Conservation (phyloP, 1,284 basidiomycete genomes). For the Puccinia horiana region DNA sequence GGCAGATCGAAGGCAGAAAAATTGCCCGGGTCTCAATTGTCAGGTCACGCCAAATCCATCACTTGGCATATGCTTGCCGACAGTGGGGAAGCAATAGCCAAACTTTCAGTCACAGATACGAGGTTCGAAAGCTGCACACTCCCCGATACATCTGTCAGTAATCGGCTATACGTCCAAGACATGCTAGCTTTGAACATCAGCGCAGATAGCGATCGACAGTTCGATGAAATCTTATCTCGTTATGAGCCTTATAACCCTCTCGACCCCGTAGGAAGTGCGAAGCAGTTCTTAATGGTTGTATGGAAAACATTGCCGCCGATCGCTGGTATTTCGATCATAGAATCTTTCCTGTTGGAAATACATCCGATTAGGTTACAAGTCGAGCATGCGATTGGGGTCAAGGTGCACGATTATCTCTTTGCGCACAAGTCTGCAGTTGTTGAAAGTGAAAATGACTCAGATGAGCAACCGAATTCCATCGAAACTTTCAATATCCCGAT, state of each 20-base stretch:
- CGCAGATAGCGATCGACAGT: conserved; percentile 69
- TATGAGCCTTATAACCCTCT: conserved; percentile 53
- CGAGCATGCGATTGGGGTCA: conserved; percentile 76
- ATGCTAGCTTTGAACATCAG: conserved; percentile 82
- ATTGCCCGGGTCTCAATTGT: conserved; percentile 72
- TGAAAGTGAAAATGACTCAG: conserved; percentile 49
- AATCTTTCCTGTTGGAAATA: conserved; percentile 76
- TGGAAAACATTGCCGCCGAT: conserved; percentile 85
- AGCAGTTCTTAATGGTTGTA: conserved; percentile 66
- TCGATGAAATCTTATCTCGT: conserved; percentile 84
- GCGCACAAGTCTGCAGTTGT: conserved; percentile 50
- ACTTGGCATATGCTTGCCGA: conserved; percentile 92
- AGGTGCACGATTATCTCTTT: conserved; percentile 86
- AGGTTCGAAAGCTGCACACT: conserved; percentile 82
- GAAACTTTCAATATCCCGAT: background rate
- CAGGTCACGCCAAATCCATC: conserved; percentile 80
- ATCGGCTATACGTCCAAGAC: conserved; percentile 74
- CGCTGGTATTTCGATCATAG: conserved; percentile 88
- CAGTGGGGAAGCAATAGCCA: conserved; percentile 73
- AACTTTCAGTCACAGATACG: conserved; percentile 77
- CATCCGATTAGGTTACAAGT: conserved; percentile 86
- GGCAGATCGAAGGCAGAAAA: conserved; percentile 67
- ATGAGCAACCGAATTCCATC: conserved; percentile 51
- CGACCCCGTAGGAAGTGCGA: conserved; percentile 7
- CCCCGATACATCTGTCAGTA: conserved; percentile 83